Evolutionary conservation across 176 grass and related monocot genomes (phyloP), one percentile per base, ranked within the genome.

Genomic region (Oryza meyeriana): DNA sequence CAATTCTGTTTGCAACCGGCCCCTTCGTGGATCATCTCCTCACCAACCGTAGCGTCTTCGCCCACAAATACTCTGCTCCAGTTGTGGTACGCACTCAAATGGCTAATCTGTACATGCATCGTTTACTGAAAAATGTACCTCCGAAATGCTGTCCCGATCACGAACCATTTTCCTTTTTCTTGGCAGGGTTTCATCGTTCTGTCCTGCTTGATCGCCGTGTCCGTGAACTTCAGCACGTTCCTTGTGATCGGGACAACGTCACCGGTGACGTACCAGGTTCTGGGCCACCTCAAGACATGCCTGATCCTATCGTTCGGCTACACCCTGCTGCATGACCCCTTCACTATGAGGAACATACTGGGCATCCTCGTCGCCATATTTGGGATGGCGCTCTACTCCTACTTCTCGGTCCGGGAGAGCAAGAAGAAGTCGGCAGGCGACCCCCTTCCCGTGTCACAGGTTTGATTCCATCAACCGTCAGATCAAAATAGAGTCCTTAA

Each of bases 261-360:
- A 8, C 94, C 94, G 27, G 94, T 97, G 55, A 97, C 94, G 18
- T 97, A 97, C 87, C 94, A 97, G 74, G 94, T 97, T 29, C 87
- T 97, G 42, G 94, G 94, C 42, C 94, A 97, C 84, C 94, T 97
- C 17, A 97, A 97, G 86, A 97, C 94, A 76, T 97, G 94, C 66
- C 85, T 97, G 14, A 76, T 97, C 8, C 94, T 97, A 30, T 94
- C 94, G 4, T 92, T 97, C 80, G 94, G 94, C 13, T 97, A 97
- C 85, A 97, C 85, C 6, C 83, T 97, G 67, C 77, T 97, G 75
- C 91, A 88, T 38, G 94, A 94, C 33, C 94, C 94, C 41, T 97
- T 94, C 82, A 97, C 91, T 12, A 52, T 18, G 59, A 85, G 91
- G 32, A 97, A 97, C 85, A 90, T 97, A 47, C 13, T 82, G 65